Percentiles rank a stretch among this genome's conserved stretches.
These are phyloP conservation scores for Beauveria brongniartii DNA, from an alignment of 2,329 filamentous ascomycete species.

Conservation along the genomic window DNA sequence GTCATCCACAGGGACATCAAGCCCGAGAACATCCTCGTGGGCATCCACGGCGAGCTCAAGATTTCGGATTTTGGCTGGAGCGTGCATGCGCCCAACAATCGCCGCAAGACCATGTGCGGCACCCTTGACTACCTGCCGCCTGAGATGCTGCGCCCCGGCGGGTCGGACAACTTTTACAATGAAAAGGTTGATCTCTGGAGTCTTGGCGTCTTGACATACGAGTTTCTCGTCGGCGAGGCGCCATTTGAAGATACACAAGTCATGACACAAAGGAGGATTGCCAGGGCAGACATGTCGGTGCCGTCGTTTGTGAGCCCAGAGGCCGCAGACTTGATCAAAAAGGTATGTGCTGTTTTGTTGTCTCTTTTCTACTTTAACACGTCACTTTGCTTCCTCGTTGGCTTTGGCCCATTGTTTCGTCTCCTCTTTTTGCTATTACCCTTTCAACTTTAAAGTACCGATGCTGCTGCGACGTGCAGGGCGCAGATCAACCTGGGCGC, in stretches of 20 bases:
- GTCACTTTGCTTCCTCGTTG: background rate
- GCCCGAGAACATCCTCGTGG: conserved; percentile 92
- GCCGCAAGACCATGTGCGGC: conserved; percentile 91
- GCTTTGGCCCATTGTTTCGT: background rate
- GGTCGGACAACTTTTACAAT: conserved; percentile 78
- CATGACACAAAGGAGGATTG: conserved; percentile 89
- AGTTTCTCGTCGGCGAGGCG: conserved; percentile 92
- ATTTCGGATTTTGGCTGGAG: conserved; percentile 98
- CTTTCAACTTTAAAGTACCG: conserved; percentile 2
- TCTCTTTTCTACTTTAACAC: background rate
- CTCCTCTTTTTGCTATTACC: background rate
- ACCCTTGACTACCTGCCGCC: conserved; percentile 96
- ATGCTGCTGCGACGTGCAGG: background rate
- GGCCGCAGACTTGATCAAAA: conserved; percentile 87
- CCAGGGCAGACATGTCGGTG: conserved; percentile 82
- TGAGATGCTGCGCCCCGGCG: conserved; percentile 86
- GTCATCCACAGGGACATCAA: conserved; percentile 98
- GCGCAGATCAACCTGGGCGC: background rate
- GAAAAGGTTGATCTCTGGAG: conserved; percentile 98
- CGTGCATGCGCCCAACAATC: conserved; percentile 91
- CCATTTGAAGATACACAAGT: conserved; percentile 93
- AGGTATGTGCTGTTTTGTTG: conserved; percentile 43
- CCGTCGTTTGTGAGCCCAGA: conserved; percentile 86
- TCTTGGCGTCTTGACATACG: conserved; percentile 88
- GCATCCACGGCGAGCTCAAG: conserved; percentile 96